Base-by-base conservation (phyloP, 164 flowering plant genomes). In the Liriodendron chinense region DNA sequence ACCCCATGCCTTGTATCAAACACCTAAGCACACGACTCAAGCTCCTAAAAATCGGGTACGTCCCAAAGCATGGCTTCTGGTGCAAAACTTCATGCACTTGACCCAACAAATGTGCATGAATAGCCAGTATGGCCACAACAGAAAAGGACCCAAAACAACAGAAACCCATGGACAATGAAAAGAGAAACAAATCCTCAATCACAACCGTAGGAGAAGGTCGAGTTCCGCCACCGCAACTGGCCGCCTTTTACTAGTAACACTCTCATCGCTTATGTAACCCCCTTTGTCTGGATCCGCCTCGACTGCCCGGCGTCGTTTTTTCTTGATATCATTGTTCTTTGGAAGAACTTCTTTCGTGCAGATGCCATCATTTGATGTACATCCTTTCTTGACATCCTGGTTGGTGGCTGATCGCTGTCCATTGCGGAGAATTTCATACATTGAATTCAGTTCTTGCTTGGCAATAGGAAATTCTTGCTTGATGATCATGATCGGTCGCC, bases 201-300 rank as follows among this genome's bases (percentile, higher is more conserved):
- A 64, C 67, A 64, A 10, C 26, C 24, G 22, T 26, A 64, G 67
- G 16, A 26, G 24, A 64, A 64, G 67, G 24, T 64, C 67, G 14
- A 21, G 24, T 13, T 23, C 67, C 67, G 22, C 67, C 24, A 24
- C 26, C 3, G 22, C 24, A 2, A 21, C 34, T 0, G 25, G 67
- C 24, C 24, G 22, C 26, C 9, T 64, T 22, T 64, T 64, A 23
- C 28, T 64, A 12, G 10, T 24, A 64, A 64, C 34, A 23, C 67
- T 64, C 28, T 64, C 67, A 64, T 64, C 67, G 14, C 67, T 64
- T 12, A 64, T 13, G 24, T 64, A 64, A 64, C 67, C 67, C 22
- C 67, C 26, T 64, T 64, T 24, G 12, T 24, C 26, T 1, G 65
- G 20, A 22, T 20, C 22, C 23, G 22, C 20, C 65, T 63, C 23